These are phyloP conservation scores for Fusarium sp. DNA, from an alignment of 2,329 filamentous ascomycete genomes.

Conservation along the genomic window DNA sequence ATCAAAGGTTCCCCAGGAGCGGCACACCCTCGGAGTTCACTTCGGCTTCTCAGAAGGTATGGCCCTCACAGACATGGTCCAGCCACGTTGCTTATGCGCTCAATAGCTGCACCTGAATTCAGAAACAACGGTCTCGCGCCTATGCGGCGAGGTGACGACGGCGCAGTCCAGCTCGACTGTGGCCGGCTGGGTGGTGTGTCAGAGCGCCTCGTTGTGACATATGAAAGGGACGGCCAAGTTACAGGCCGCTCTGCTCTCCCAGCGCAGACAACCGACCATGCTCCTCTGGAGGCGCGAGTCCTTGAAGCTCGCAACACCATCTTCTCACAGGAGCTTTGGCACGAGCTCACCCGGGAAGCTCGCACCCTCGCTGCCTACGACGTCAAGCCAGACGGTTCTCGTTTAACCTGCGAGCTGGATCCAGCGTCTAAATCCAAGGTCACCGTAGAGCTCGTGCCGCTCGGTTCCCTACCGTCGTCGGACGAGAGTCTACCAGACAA, in stretches of 20 bases:
- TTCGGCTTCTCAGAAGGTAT: conserved; percentile 88
- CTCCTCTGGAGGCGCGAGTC: conserved; percentile 75
- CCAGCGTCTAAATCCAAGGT: conserved; percentile 66
- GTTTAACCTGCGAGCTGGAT: conserved; percentile 71
- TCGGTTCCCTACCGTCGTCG: conserved; percentile 58
- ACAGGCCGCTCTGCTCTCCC: conserved; percentile 71
- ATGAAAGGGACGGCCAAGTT: conserved; percentile 71
- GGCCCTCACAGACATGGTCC: conserved; percentile 25
- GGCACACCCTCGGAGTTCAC: conserved; percentile 84
- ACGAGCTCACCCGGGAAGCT: conserved; percentile 89
- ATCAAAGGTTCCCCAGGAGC: conserved; percentile 81
- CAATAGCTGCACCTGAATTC: conserved; percentile 69
- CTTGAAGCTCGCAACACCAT: conserved; percentile 84
- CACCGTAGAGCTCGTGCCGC: conserved; percentile 77
- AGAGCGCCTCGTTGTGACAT: conserved; percentile 77
- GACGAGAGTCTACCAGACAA: conserved; percentile 59
- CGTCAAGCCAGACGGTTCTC: conserved; percentile 74
- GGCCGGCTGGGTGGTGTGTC: conserved; percentile 66
- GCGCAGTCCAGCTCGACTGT: conserved; percentile 81
- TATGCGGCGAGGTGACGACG: conserved; percentile 81
- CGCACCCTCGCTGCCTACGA: conserved; percentile 80
- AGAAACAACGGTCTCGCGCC: conserved; percentile 84
- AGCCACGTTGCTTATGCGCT: conserved; percentile 46
- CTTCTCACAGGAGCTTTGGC: conserved; percentile 89
- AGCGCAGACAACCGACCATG: conserved; percentile 68